phyloP scores from a whole-genome alignment of 768 basidiomycete species.

The Mycena maculata region DNA sequence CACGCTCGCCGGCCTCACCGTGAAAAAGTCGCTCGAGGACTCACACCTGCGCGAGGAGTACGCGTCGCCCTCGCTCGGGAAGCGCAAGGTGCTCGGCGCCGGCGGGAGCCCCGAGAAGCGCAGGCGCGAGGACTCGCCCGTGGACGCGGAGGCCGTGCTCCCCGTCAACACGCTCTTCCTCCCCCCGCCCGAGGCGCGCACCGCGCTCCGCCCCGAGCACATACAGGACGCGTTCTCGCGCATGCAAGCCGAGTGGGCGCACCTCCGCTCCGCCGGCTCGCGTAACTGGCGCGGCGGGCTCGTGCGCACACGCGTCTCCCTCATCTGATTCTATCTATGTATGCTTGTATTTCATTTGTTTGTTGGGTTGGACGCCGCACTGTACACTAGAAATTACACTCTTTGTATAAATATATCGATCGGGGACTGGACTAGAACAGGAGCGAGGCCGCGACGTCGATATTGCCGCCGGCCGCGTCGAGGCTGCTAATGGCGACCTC shows the following conservation, averaged over 20 bases:
- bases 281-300: slow-evolving; percentile 91
- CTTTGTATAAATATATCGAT: slow-evolving; percentile 27
- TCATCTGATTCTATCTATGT: slow-evolving; percentile 62
- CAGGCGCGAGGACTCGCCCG: slow-evolving; percentile 69
- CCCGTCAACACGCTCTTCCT: slow-evolving; percentile 82
- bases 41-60: slow-evolving; percentile 75
- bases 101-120: slow-evolving; percentile 63
- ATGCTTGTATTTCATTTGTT: slow-evolving; percentile 39
- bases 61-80: slow-evolving; percentile 72
- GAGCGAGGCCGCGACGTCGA: slow-evolving; percentile 89
- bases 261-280: slow-evolving; percentile 86
- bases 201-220: slow-evolving; percentile 83
- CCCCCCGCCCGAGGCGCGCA: slow-evolving; percentile 83
- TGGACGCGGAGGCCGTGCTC: slow-evolving; percentile 72
- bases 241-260: slow-evolving; percentile 90
- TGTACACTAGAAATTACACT: slow-evolving; percentile 42
- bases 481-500: slow-evolving; percentile 83
- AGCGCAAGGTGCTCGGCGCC: slow-evolving; percentile 67
- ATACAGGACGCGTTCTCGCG: slow-evolving; percentile 92
- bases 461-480: slow-evolving; percentile 84
- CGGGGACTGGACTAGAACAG: slow-evolving; percentile 77
- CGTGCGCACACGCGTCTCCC: slow-evolving; percentile 79
- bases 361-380: slow-evolving; percentile 21
- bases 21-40: slow-evolving; percentile 84
- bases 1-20: slow-evolving; percentile 86